These are phyloP conservation scores for grape (Vitis vinifera) DNA, from an alignment of 164 flowering plant species.

Conservation along the genomic window DNA sequence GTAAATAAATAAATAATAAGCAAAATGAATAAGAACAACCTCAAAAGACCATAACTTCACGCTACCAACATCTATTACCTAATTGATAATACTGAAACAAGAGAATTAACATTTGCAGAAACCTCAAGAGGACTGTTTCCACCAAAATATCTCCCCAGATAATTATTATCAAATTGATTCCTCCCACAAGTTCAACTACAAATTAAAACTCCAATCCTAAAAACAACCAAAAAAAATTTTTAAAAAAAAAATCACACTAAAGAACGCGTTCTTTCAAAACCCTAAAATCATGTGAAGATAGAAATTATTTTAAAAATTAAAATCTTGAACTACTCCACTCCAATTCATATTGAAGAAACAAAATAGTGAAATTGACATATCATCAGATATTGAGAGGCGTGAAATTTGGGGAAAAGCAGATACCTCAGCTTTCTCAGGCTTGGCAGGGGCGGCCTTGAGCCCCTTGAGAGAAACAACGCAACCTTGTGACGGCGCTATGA, in stretches of 20 bases:
- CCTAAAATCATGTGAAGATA: no score
- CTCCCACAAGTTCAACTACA: background rate
- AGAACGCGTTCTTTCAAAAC: no score
- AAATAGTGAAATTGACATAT: background rate
- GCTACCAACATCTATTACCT: background rate
- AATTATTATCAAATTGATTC: background rate
- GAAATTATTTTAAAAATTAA: no score
- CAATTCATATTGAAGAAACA: background rate
- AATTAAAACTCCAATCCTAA: no score
- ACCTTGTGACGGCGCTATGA: constrained; percentile 91
- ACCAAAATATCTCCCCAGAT: background rate
- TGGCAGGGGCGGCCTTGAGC: constrained; percentile 31
- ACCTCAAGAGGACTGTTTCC: background rate
- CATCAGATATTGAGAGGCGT: background rate
- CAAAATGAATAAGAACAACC: background rate
- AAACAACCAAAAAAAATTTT: no score
- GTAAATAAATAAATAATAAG: background rate
- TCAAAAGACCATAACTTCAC: background rate
- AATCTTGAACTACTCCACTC: no score
- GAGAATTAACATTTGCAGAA: no score
- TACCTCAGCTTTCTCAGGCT: constrained; percentile 43
- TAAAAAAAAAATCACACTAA: no score
- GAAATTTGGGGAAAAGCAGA: background rate
- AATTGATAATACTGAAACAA: background rate
- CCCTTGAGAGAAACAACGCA: constrained; percentile 80